Base-by-base conservation (phyloP, 1,139 yeast species). In the Meyerozyma sp. region DNA sequence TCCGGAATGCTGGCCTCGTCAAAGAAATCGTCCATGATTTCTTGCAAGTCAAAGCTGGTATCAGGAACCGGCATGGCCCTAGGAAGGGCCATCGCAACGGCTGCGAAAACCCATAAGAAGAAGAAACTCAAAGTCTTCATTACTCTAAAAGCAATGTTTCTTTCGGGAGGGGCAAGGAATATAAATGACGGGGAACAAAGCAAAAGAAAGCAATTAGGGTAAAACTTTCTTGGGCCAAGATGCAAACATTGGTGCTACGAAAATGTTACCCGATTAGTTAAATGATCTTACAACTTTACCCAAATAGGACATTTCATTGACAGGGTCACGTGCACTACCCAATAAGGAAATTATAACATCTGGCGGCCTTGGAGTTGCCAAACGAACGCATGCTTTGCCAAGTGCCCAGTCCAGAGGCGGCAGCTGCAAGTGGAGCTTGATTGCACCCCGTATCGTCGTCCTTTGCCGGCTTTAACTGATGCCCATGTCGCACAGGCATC, bases 51-150 rank as follows among this genome's bases (percentile, higher is more conserved):
- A 42, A 58, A 58, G 30, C 49, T 44, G 26, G 57, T 29, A 20
- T 54, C 55, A 14, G 50, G 51, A 8, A 55, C 52, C 9, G 65
- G 60, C n/a, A 49, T 37, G 30, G 53, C 55, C 21, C 46, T 32
- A n/a, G 63, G 62, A 28, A 53, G 39, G 23, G 56, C 55, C 25
- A 42, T 44, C n/a, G 44, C 46, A 32, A 48, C 39, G 16, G 49
- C 36, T 23, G 46, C 40, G 21, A 46, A 36, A 14, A 45, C 36
- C 35, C 49, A 46, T 9, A 34, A 18, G 37, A 34, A 14, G 13
- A 40, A 41, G 41, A 20, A 45, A 27, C 28, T 48, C 41, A 34
- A 46, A 27, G 40, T 13, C 20, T 27, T 29, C 30, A 38, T 29
- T 13, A 13, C 40, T 4, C 40, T 4, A 8, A 11, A 21, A 21